phyloP scores from a whole-genome alignment of 495 filamentous ascomycete species.

The Cryomyces minteri region DNA sequence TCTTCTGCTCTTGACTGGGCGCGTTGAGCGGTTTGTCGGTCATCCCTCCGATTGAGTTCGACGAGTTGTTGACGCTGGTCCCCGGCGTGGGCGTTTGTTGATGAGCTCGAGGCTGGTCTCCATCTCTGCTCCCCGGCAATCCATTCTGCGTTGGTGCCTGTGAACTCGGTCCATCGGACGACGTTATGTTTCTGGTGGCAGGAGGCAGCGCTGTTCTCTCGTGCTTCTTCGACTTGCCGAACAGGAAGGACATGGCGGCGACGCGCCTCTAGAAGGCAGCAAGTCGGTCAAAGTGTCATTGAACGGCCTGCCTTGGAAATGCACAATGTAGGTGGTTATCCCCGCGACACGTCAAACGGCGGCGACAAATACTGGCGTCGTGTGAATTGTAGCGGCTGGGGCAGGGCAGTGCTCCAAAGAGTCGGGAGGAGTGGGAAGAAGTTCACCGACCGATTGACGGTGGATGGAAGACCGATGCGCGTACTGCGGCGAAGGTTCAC shows the following conservation, averaged over 20 bases:
- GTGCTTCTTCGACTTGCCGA: slow-evolving; percentile 47
- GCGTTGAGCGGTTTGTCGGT: slow-evolving; percentile 6
- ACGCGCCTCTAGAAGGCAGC: not conserved
- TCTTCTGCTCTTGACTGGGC: slow-evolving; percentile 33
- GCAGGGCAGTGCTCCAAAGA: too few relatives aligned
- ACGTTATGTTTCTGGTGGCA: slow-evolving; percentile 29
- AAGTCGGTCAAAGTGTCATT: too few relatives aligned
- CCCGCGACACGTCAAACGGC: too few relatives aligned
- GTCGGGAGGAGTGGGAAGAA: too few relatives aligned
- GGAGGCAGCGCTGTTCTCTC: slow-evolving; percentile 34
- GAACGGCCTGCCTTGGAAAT: too few relatives aligned
- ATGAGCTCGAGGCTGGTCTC: slow-evolving; percentile 19
- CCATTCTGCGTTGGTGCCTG: slow-evolving; percentile 19
- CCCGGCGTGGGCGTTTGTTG: slow-evolving; percentile 35
- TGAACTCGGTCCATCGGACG: slow-evolving; percentile 15
- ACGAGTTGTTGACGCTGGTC: slow-evolving; percentile 45
- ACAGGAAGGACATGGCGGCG: slow-evolving; percentile 49
- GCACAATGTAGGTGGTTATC: too few relatives aligned
- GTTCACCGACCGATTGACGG: too few relatives aligned
- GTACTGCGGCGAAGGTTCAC: too few relatives aligned
- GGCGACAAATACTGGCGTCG: too few relatives aligned
- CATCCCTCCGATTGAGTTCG: slow-evolving; percentile 32
- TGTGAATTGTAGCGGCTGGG: too few relatives aligned
- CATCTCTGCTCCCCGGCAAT: slow-evolving; percentile 2
- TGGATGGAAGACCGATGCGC: too few relatives aligned